These are phyloP conservation scores for Candida ovalis DNA, from an alignment of 805 yeast genomes.

Conservation along the genomic window DNA sequence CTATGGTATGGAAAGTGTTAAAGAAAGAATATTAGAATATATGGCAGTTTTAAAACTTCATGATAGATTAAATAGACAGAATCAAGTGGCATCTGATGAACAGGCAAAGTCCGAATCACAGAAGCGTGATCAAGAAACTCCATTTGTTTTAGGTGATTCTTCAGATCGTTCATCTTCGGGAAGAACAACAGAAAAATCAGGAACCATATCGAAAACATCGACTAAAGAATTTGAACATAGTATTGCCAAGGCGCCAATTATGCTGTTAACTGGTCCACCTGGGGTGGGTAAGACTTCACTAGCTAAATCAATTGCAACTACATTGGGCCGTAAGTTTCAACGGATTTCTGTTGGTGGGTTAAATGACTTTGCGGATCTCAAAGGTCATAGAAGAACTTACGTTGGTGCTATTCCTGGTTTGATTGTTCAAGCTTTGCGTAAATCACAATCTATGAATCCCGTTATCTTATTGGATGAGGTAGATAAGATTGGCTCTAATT, in stretches of 20 bases:
- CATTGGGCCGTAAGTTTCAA: constrained; percentile 72
- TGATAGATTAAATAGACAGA: constrained; percentile 17
- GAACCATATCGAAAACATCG: not conserved
- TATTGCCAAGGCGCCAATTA: constrained; percentile 55
- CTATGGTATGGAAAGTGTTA: constrained; percentile 70
- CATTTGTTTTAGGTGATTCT: constrained; percentile 5
- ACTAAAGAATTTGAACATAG: not conserved
- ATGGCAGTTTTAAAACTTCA: constrained; percentile 70
- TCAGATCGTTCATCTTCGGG: not conserved
- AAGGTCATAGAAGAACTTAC: constrained; percentile 89
- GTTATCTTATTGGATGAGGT: constrained; percentile 81
- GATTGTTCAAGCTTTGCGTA: constrained; percentile 70
- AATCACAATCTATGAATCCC: constrained; percentile 76
- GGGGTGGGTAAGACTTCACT: constrained; percentile 91
- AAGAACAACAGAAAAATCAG: not conserved
- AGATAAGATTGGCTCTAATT: constrained; percentile 48
- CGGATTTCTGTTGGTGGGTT: constrained; percentile 84
- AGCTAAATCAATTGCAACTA: constrained; percentile 75
- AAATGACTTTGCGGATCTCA: constrained; percentile 81
- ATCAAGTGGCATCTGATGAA: not conserved
- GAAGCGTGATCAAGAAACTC: not conserved
- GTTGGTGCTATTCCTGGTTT: constrained; percentile 93
- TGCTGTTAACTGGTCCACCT: constrained; percentile 86
- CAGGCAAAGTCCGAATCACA: constrained; percentile 1
- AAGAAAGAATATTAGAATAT: constrained; percentile 72